A percentile compares a stretch with the other conserved stretches of the same genome.
phyloP scores from a whole-genome alignment of 2,329 filamentous ascomycete genomes.

The Aspergillus novofumigatus region DNA sequence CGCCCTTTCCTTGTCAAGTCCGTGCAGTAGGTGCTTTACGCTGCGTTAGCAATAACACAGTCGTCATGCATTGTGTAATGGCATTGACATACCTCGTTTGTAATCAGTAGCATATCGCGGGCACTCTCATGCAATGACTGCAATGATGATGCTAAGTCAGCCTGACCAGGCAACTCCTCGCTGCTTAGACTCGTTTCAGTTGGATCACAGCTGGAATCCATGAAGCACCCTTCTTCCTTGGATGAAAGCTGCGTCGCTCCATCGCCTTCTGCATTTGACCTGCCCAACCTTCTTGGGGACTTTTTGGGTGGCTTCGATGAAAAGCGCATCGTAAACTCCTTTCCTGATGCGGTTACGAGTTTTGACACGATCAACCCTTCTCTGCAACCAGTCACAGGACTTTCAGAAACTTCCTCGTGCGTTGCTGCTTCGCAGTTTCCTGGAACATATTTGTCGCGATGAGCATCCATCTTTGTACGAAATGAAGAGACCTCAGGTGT shows the following conservation, averaged over 20 bases:
- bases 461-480: background rate
- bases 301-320: background rate
- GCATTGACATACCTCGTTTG: constrained; percentile 26
- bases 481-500: background rate
- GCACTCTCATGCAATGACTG: constrained; percentile 12
- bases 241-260: background rate
- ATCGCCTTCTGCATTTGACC: background rate
- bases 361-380: background rate
- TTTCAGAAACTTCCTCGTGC: background rate
- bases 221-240: background rate
- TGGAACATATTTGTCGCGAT: background rate
- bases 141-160: constrained; percentile 1
- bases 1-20: constrained; percentile 46
- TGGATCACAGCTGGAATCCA: background rate
- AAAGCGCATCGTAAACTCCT: background rate
- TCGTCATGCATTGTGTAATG: background rate
- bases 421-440: background rate
- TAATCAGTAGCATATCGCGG: constrained; percentile 23
- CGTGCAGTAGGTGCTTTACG: constrained; percentile 38
- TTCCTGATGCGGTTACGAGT: background rate
- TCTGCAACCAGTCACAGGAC: background rate
- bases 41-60: background rate
- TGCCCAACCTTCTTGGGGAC: background rate
- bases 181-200: background rate
- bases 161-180: background rate